Conservation (phyloP, 768 basidiomycete genomes). For the Tricholoma bakamatsutake region DNA sequence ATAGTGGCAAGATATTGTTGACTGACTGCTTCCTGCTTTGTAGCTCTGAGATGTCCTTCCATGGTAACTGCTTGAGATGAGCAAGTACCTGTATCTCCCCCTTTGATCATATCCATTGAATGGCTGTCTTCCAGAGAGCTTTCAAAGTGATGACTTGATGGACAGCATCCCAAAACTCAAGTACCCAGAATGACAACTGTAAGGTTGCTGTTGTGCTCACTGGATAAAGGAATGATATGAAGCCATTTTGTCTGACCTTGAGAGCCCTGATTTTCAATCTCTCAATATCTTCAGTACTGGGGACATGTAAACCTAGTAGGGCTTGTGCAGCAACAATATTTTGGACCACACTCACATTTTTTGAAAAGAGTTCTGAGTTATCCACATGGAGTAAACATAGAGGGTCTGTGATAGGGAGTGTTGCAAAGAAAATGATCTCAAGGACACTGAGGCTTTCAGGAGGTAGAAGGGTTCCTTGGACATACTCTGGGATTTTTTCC, state of each 20-base stretch:
- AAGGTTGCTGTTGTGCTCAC: neutral
- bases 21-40: neutral
- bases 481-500: too few relatives aligned
- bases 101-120: neutral
- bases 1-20: neutral
- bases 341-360: neutral
- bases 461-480: too few relatives aligned
- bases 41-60: neutral
- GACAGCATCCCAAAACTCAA: neutral
- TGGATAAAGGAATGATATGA: neutral
- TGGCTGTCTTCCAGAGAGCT: neutral
- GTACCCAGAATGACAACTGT: neutral
- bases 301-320: neutral
- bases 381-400: too few relatives aligned
- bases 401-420: too few relatives aligned
- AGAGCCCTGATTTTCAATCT: neutral
- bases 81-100: neutral
- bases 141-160: neutral
- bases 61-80: neutral
- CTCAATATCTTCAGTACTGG: neutral
- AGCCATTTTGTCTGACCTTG: neutral
- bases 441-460: too few relatives aligned
- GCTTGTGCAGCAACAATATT: neutral
- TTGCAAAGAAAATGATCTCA: too few relatives aligned
- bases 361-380: neutral